Base-by-base conservation (phyloP, 2,329 filamentous ascomycete species). In the Hymenoscyphus fraxineus region DNA sequence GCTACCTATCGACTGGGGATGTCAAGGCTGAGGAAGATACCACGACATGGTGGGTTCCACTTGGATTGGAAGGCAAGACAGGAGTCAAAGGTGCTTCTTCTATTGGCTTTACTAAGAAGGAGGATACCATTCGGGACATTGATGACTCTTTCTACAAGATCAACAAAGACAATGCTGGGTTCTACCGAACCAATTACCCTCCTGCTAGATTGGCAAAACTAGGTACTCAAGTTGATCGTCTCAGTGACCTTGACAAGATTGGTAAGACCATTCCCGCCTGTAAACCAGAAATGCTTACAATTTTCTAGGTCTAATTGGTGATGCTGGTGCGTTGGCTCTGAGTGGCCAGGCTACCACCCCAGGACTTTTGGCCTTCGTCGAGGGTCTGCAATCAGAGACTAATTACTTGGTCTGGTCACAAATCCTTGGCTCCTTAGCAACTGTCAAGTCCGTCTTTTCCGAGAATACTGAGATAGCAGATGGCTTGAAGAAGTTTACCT, bases 31-130 rank as follows among this genome's bases (percentile, higher is more conserved):
- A 96, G 74, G 95, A 99, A 70, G 93, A 99, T 73, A 83, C 90
- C 73, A 97, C 93, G 2, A 88, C 87, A 22, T 99, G 95, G 95
- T 99, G 95, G 94, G 86, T 98, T 66, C 95, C 95, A 16, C 84
- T 99, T 39, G 90, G 90, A 15, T 81, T 99, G 35, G 90, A 93
- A 76, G 90, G 92, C 61, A 92, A 92, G 72, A 80, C 83, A 44
- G 83, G 88, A 27, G 80, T 88, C 39, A 79, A 86, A 40, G 85
- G 84, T 7, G 81, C 89, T 61, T 81, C 88, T 64, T 81, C 85
- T 22, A 81, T 88, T 44, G 88, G 91, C 60, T 81, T 99, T 56
- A 90, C 88, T 0, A 80, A 84, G 64, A 97, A 92, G 79, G 84
- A 91, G 71, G 88, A 92, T 63, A 93, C 87, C 13, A 85, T 98